A percentile compares a stretch with the other conserved stretches of the same genome.
These are phyloP conservation scores for Microdochium bolleyi DNA, from an alignment of 2,329 filamentous ascomycete genomes.

Conservation along the genomic window DNA sequence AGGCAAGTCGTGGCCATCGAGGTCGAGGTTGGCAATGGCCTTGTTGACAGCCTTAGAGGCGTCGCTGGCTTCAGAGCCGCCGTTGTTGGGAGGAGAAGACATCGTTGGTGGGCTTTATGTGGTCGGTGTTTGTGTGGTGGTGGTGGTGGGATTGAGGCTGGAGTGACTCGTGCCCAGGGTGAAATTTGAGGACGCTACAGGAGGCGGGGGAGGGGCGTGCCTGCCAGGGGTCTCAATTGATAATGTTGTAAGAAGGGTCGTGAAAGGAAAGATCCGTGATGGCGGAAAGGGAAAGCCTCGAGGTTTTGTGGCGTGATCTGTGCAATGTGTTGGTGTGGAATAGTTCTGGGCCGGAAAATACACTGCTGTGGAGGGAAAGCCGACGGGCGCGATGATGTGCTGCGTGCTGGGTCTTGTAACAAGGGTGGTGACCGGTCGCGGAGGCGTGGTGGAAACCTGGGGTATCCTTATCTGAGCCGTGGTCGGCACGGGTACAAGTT, in stretches of 20 bases:
- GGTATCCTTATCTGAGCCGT: neutral
- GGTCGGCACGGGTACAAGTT: neutral
- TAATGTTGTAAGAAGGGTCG: neutral
- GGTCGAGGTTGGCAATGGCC: conserved; percentile 56
- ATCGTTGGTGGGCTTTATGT: conserved; percentile 8
- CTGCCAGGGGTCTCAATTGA: neutral
- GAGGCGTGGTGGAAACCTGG: neutral
- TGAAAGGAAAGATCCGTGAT: too few species aligned
- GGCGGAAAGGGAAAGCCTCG: neutral
- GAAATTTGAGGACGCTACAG: neutral
- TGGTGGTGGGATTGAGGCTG: neutral
- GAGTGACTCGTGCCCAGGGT: neutral
- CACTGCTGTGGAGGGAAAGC: neutral
- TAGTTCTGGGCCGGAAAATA: neutral
- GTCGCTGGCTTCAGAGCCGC: conserved; percentile 20
- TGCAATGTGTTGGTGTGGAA: neutral
- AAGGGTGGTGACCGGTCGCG: neutral
- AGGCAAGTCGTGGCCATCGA: conserved; percentile 77
- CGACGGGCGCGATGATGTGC: neutral
- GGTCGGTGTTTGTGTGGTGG: neutral
- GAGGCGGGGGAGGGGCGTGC: neutral
- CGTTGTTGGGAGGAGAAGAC: conserved; percentile 16
- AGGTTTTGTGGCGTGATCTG: neutral
- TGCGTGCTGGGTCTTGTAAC: neutral
- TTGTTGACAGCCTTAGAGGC: conserved; percentile 37